Conservation (phyloP, 768 basidiomycete species). For the Rhodotorula diobovata region DNA sequence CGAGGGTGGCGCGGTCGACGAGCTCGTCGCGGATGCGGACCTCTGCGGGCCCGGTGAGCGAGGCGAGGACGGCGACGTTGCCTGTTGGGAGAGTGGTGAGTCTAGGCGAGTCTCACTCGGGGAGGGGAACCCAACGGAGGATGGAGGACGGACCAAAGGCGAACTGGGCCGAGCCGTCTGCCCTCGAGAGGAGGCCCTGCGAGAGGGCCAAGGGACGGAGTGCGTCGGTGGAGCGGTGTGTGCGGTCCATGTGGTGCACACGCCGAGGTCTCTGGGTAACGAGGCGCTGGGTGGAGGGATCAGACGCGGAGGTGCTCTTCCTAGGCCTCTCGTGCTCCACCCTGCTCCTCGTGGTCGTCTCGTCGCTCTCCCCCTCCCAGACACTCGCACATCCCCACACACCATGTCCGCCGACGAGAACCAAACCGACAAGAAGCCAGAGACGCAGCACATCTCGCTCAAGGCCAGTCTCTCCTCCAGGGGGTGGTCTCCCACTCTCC, state of each 20-base stretch:
- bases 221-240: conserved; percentile 30
- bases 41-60: conserved; percentile 49
- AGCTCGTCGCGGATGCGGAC: conserved; percentile 49
- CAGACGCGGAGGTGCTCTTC: too few species aligned
- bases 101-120: background rate
- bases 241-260: background rate
- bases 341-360: too few species aligned
- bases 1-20: conserved; percentile 49
- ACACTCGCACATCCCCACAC: background rate
- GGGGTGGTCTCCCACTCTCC: background rate
- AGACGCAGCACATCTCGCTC: conserved; percentile 35
- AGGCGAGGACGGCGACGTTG: conserved; percentile 46
- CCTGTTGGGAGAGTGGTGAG: conserved; percentile 37
- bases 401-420: background rate
- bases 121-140: too few species aligned
- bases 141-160: conserved; percentile 44
- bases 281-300: too few species aligned
- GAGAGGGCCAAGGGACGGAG: conserved; percentile 43
- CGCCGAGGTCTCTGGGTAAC: too few species aligned
- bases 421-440: conserved; percentile 26
- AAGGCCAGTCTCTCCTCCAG: conserved; percentile 12
- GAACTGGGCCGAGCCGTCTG: conserved; percentile 50
- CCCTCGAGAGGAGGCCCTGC: conserved; percentile 46
- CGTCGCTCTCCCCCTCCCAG: background rate
- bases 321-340: background rate